Conservation (phyloP, 768 basidiomycete species). For the Candolleomyces aberdarensis region DNA sequence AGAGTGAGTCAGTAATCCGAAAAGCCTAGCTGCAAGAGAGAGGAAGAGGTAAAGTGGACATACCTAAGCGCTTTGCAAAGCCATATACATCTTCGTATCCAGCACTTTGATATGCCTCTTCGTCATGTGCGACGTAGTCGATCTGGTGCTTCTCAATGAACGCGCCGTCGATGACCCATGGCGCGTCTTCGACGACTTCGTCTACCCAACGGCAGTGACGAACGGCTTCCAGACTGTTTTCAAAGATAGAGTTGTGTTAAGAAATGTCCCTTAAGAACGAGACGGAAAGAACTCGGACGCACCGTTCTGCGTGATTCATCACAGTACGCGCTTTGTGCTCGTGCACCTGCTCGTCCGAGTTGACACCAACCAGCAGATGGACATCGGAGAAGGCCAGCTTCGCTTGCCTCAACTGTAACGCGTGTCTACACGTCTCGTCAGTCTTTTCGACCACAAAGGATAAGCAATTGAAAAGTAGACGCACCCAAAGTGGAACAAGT, state of each 20-base stretch:
- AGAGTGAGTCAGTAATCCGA: background rate
- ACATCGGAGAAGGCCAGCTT: slow-evolving; percentile 91
- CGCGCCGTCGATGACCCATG: slow-evolving; percentile 82
- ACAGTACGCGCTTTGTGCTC: slow-evolving; percentile 79
- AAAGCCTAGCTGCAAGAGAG: background rate
- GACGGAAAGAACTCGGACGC: slow-evolving; percentile 15
- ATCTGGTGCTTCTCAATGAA: slow-evolving; percentile 86
- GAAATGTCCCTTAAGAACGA: too few relatives aligned
- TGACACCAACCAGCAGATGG: slow-evolving; percentile 91
- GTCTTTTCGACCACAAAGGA: background rate
- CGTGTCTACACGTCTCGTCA: slow-evolving; percentile 56
- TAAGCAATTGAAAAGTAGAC: slow-evolving; percentile 16
- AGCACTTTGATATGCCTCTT: slow-evolving; percentile 78
- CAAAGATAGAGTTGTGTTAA: slow-evolving; percentile 1
- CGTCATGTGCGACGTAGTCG: slow-evolving; percentile 97
- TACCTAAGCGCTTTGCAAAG: slow-evolving; percentile 78
- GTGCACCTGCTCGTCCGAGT: slow-evolving; percentile 79
- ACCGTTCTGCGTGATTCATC: slow-evolving; percentile 89
- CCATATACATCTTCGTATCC: slow-evolving; percentile 85
- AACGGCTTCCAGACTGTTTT: slow-evolving; percentile 73
- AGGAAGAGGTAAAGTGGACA: slow-evolving; percentile 15
- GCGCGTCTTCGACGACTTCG: slow-evolving; percentile 85
- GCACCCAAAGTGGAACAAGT: slow-evolving; percentile 95
- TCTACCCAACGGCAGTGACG: slow-evolving; percentile 98
- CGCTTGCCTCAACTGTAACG: slow-evolving; percentile 93